Evolutionary conservation across 305 asterid genomes (phyloP), one percentile per base, ranked within the genome.

Genomic region (Stenogyne calaminthoides): DNA sequence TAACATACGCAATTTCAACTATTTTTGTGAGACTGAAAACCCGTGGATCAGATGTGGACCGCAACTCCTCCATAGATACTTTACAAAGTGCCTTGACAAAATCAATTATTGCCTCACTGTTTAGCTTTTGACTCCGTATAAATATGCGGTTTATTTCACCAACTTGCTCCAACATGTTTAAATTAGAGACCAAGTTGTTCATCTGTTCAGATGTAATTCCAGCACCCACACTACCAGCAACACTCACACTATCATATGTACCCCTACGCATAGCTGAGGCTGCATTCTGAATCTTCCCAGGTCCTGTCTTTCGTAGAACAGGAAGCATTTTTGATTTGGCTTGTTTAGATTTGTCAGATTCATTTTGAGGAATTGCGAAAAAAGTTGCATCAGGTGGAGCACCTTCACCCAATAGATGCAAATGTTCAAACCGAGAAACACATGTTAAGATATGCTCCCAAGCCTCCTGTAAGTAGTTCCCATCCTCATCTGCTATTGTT

Each of bases 371-470:
- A 84, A 86, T 64, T 57, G 98, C 97, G 83, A 95, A 95, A 86
- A 95, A 95, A 22, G 97, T 84, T 29, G 99, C 99, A 87, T 95
- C 99, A 4, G 96, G 98, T 27, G 96, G 99, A 74, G 93, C 99
- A 75, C 99, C 98, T 82, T 92, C 97, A 20, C 99, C 99, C 90
- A 95, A 79, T 77, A 95, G 93, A 80, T 92, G 97, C 90, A 95
- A 86, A 81, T 95, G 97, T 67, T 95, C 98, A 84, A 95, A 95
- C 77, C 98, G 92, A 60, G 99, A 95, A 66, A 95, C 93, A 78
- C 98, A 92, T 56, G 99, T 91, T 82, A 92, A 87, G 74, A 95
- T 88, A 83, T 95, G 98, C 74, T 95, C 99, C 99, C 98, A 92
- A 44, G 95, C 98, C 67, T 92, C 98, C 91, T 92, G 98, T 59